Evolutionary conservation across 306 rosid species (phyloP), one percentile per base, ranked within the genome.

Genomic region (Rosa chinensis): DNA sequence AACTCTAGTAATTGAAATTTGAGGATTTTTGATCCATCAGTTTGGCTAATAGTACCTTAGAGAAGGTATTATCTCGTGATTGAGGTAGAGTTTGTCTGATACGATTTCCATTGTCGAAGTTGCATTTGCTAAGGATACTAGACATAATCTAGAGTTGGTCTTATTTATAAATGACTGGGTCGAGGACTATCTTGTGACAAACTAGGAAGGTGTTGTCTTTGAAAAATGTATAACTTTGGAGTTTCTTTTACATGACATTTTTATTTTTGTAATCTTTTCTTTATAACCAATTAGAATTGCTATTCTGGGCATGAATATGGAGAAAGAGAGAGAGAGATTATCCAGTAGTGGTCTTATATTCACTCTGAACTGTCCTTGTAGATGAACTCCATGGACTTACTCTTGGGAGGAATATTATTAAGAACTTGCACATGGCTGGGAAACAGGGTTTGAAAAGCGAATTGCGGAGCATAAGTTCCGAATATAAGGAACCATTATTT

Each of bases 381-480:
- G 99, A 92, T 84, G 99, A 95, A 83, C 86, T 89, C 67, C 99
- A 95, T 82, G 98, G 89, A 77, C 96, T 95, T 82, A 87, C 89
- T 70, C 84, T 92, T 75, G 99, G 99, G 76, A 91, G 99, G 79
- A 90, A 84, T 78, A 95, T 95, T 35, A 50, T 95, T 79, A 95
- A 95, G 83, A 95, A 95, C 84, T 83, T 95, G 76, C 98, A 95
- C 90, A 87, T 85, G 94, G 97, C 98, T 88, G 99, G 94, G 83
- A 89, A 88, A 72, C 89, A 86, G 73, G 78, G 79, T 70, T 64
- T 78, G 62, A 72, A 72, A 68, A 82, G 78, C 77, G 89, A 85
- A 80, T 73, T 59, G 77, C 91, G 84, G 78, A 89, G 47, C 79
- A 58, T 62, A 76, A 79, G 66, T 42, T 72, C 53, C 78, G 90